phyloP scores from a whole-genome alignment of 306 rosid species.

The Nissolia schottii region DNA sequence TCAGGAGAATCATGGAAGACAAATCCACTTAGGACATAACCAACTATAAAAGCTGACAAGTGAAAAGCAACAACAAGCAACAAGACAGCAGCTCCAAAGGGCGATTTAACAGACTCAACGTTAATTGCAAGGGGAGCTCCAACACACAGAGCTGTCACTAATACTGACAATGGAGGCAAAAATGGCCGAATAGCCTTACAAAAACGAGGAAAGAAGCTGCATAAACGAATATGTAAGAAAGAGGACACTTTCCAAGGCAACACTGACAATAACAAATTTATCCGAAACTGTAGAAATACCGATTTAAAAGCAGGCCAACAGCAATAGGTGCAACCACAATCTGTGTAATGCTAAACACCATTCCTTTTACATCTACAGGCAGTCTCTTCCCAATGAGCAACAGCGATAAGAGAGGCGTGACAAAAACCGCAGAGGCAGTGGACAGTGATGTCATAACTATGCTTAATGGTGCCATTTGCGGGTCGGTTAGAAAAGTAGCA shows the following conservation, averaged over 20 bases:
- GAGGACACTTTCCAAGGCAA: background rate
- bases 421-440: constrained; percentile 84
- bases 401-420: constrained; percentile 77
- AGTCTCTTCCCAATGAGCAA: constrained; percentile 89
- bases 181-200: constrained; percentile 68
- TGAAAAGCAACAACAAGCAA: constrained; percentile 72
- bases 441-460: constrained; percentile 94
- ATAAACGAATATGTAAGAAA: constrained; percentile 15
- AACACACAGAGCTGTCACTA: constrained; percentile 81
- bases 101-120: constrained; percentile 66
- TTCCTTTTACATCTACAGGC: constrained; percentile 94
- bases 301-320: constrained; percentile 76
- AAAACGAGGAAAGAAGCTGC: constrained; percentile 74
- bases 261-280: constrained; percentile 4
- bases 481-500: constrained; percentile 89
- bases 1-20: constrained; percentile 53
- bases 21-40: constrained; percentile 64
- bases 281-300: constrained; percentile 37
- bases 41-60: constrained; percentile 66
- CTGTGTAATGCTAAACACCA: constrained; percentile 87
- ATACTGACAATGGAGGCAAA: constrained; percentile 81
- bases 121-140: constrained; percentile 96
- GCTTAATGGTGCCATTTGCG: constrained; percentile 85
- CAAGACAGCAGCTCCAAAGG: constrained; percentile 64
- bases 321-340: constrained; percentile 85